Evolutionary conservation across 768 basidiomycete species (phyloP), one percentile per base, ranked within the genome.

Genomic region (Trametes cinnabarina): DNA sequence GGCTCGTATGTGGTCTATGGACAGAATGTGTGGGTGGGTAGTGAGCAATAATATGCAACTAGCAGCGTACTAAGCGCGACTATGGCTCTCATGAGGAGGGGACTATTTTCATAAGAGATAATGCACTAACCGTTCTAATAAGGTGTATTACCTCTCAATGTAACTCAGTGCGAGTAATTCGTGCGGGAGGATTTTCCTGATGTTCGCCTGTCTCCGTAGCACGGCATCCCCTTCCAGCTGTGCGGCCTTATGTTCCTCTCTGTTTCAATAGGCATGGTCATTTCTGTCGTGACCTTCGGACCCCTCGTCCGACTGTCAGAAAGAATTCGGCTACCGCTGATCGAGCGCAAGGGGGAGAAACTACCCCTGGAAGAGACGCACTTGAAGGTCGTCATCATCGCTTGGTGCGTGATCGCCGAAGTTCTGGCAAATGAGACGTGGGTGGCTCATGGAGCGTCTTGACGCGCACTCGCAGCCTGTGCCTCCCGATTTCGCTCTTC

Each of bases 211-310:
- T n/a, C n/a, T n/a, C n/a, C n/a, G 25, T 37, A 66, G 65, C 58
- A 68, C 34, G 47, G 59, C 30, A 61, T 68, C 20, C 53, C 58
- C 1, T 57, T 64, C 30, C 65, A 62, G 20, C 54, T 66, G 11
- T 62, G 60, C n/a, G 65, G 66, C 14, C 54, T 65, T 5, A 52
- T 62, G 40, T 66, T 68, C 55, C 51, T 68, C n/a, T 58, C 53
- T 6, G 52, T 68, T 26, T 47, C 53, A 2, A 20, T 64, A 10
- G 66, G 66, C 12, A 68, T 65, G 60, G 25, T 63, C 1, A 22
- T 68, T 10, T 51, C 58, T 12, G 39, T 62, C 2, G 42, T 34
- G 5, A 26, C 40, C 14, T 64, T 61, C 49, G 47, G 39, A 9
- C 23, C 10, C 19, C 55, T 66, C 12, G 51, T 60, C 3, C 23